These are phyloP conservation scores for Leccinum subrobustum DNA, from an alignment of 1,284 basidiomycete species.

Conservation along the genomic window DNA sequence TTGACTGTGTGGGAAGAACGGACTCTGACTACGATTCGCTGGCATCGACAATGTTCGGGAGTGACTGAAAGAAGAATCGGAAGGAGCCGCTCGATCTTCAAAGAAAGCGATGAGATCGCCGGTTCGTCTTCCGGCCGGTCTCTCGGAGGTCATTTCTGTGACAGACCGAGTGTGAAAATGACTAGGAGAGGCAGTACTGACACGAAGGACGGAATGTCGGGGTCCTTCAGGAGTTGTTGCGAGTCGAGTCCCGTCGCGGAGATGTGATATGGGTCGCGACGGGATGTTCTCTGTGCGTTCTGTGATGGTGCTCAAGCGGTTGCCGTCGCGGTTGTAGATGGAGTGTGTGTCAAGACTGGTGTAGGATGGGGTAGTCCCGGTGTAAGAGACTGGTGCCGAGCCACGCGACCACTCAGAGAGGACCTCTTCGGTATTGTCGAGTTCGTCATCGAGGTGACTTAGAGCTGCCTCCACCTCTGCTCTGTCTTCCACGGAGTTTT, in stretches of 20 bases:
- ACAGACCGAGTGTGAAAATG: slow-evolving; percentile 27
- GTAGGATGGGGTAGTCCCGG: slow-evolving; percentile 34
- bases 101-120: slow-evolving; percentile 74
- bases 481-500: slow-evolving; percentile 44
- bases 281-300: slow-evolving; percentile 53
- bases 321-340: slow-evolving; percentile 39
- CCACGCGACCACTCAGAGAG: slow-evolving; percentile 56
- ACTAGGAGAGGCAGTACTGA: slow-evolving; percentile 25
- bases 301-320: slow-evolving; percentile 56
- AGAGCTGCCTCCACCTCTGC: slow-evolving; percentile 68
- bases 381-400: slow-evolving; percentile 39
- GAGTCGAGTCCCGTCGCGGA: slow-evolving; percentile 33
- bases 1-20: slow-evolving; percentile 45
- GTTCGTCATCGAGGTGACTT: slow-evolving; percentile 60
- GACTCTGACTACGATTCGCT: slow-evolving; percentile 50
- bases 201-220: slow-evolving; percentile 39
- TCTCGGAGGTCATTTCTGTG: slow-evolving; percentile 30
- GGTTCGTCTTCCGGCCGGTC: slow-evolving; percentile 54
- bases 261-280: slow-evolving; percentile 46
- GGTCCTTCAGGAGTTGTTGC: slow-evolving; percentile 40
- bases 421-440: slow-evolving; percentile 59
- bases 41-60: slow-evolving; percentile 55
- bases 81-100: slow-evolving; percentile 48
- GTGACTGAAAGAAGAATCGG: slow-evolving; percentile 39
- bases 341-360: slow-evolving; percentile 34